These are phyloP conservation scores for Coemansia biformis DNA, from an alignment of 192 early-diverging fungal species.

Conservation along the genomic window DNA sequence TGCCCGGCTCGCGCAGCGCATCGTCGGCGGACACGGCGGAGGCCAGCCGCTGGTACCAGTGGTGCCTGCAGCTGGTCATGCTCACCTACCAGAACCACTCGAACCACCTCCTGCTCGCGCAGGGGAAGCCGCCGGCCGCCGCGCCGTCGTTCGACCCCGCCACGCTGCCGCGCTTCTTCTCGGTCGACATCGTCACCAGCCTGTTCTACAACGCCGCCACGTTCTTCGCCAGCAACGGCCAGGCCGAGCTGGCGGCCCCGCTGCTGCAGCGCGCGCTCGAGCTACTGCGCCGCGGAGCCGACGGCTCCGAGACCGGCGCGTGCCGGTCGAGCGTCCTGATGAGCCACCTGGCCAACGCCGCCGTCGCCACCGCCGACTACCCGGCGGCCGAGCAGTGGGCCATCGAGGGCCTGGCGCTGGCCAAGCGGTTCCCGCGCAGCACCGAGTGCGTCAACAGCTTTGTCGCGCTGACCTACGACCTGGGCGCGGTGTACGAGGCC, in stretches of 20 bases:
- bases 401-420: slow-evolving; percentile 37
- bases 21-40: slow-evolving; percentile 18
- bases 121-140: slow-evolving; percentile 14
- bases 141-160: slow-evolving; percentile 42
- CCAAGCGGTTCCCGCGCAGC: slow-evolving; percentile 38
- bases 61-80: slow-evolving; percentile 48
- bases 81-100: slow-evolving; percentile 47
- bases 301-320: slow-evolving; percentile 24
- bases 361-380: slow-evolving; percentile 23
- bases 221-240: slow-evolving; percentile 30
- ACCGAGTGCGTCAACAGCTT: slow-evolving; percentile 47
- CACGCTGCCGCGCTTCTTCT: slow-evolving; percentile 40
- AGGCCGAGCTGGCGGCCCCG: slow-evolving; percentile 34
- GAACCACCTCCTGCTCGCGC: slow-evolving; percentile 30
- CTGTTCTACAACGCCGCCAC: slow-evolving; percentile 49
- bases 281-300: slow-evolving; percentile 34
- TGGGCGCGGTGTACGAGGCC: slow-evolving; percentile 43
- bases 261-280: slow-evolving; percentile 46
- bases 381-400: slow-evolving; percentile 31
- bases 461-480: slow-evolving; percentile 41
- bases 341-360: slow-evolving; percentile 48
- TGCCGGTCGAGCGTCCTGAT: slow-evolving; percentile 43
- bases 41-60: slow-evolving; percentile 49
- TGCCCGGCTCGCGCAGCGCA: slow-evolving; percentile 18
- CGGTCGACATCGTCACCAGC: slow-evolving; percentile 36